Percentiles rank a stretch among this genome's conserved stretches.
These are phyloP conservation scores for Phytophthora podocarpi DNA, from an alignment of 352 stramenopile species.

Conservation along the genomic window DNA sequence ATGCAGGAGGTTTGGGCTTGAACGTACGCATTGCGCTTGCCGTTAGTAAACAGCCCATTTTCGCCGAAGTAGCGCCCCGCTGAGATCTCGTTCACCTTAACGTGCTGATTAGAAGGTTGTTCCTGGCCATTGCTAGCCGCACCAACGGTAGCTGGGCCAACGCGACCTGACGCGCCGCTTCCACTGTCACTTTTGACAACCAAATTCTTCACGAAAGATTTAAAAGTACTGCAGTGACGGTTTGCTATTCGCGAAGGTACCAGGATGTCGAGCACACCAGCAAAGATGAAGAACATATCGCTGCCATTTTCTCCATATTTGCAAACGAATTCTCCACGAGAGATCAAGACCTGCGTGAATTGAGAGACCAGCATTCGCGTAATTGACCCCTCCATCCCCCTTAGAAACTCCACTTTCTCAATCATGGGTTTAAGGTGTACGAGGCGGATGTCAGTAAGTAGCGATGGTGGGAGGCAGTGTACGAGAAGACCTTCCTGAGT, in stretches of 20 bases:
- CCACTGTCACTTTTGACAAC: not conserved
- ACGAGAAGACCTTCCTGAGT: constrained; percentile 68
- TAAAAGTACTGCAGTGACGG: constrained; percentile 14
- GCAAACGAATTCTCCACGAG: constrained; percentile 63
- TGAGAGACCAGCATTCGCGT: constrained; percentile 74
- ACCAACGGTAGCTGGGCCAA: too few species aligned
- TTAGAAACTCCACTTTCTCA: constrained; percentile 68
- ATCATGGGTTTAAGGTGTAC: constrained; percentile 76
- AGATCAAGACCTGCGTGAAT: constrained; percentile 64
- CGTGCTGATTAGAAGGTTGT: too few species aligned
- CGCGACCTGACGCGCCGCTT: not conserved
- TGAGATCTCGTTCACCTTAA: constrained; percentile 53
- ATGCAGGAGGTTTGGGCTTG: constrained; percentile 65
- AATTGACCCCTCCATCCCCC: constrained; percentile 56
- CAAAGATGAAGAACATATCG: constrained; percentile 83
- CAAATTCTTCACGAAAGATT: constrained; percentile 15
- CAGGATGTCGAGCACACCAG: constrained; percentile 50
- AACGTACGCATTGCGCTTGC: constrained; percentile 53
- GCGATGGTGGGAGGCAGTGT: constrained; percentile 61
- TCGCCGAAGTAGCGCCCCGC: constrained; percentile 74
- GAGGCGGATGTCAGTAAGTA: constrained; percentile 73
- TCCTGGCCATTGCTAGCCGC: not conserved
- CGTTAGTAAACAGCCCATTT: constrained; percentile 64
- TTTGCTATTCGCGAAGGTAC: constrained; percentile 22
- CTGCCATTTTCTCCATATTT: constrained; percentile 56